These are phyloP conservation scores for Orbilia javanica DNA, from an alignment of 2,329 filamentous ascomycete species.

Conservation along the genomic window DNA sequence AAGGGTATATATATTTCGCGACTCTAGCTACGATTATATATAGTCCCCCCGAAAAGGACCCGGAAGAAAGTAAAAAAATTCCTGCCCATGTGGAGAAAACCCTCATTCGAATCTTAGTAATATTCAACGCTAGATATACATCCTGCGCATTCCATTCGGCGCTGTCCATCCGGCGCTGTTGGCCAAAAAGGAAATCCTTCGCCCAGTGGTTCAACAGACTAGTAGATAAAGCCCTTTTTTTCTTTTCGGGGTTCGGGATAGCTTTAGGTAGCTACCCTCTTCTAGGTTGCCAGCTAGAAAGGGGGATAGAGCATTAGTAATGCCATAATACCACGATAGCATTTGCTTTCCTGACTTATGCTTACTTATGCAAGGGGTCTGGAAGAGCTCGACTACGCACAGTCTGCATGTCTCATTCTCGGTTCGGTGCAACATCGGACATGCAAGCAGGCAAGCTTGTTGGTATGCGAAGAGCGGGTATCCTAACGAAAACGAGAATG, in stretches of 20 bases:
- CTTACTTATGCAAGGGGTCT: slow-evolving; percentile 15
- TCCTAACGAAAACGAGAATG: background rate
- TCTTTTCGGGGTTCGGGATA: background rate
- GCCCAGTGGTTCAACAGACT: background rate
- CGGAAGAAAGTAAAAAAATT: background rate
- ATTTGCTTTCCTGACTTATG: background rate
- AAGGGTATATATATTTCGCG: too few species aligned
- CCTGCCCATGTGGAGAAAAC: background rate
- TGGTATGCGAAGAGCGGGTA: slow-evolving; percentile 7
- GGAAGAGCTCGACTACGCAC: background rate
- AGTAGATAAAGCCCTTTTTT: background rate
- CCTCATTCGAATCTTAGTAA: background rate
- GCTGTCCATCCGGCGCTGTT: background rate
- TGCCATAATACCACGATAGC: background rate
- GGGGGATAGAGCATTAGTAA: background rate
- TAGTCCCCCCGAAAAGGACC: too few species aligned
- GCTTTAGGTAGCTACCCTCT: background rate
- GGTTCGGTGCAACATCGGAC: slow-evolving; percentile 20
- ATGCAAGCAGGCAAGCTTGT: background rate
- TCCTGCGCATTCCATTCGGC: background rate
- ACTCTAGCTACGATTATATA: background rate
- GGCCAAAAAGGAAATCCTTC: background rate
- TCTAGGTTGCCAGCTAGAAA: background rate
- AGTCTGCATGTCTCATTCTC: slow-evolving; percentile 16
- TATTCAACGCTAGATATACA: background rate